Evolutionary conservation across 371 early-diverging fungal genomes (phyloP).

Genomic region (Rhizopus microsporus): DNA sequence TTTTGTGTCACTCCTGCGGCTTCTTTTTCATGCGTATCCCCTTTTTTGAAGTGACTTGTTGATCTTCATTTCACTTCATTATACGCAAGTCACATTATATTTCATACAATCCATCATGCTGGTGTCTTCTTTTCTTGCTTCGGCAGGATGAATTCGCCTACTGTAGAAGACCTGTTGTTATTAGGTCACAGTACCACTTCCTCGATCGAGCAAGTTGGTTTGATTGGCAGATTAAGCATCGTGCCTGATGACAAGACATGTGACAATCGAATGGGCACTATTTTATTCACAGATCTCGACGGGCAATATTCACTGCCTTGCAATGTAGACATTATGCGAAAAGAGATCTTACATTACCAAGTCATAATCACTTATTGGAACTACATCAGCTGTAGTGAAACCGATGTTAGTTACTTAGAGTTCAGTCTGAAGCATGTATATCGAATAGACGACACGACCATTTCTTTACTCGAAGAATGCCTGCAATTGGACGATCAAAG

Average conservation of each 20-base stretch:
- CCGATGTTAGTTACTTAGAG: constrained; percentile 11
- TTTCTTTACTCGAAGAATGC: constrained; percentile 2
- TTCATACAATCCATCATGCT: too few relatives aligned
- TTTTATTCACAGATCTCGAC: constrained; percentile 8
- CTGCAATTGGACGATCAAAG: not conserved
- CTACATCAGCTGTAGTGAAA: constrained; percentile 2
- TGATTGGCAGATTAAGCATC: not conserved
- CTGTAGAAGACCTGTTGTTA: not conserved
- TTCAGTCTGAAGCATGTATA: constrained; percentile 11
- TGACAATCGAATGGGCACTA: constrained; percentile 2
- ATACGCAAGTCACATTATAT: too few relatives aligned
- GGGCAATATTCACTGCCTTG: constrained; percentile 9
- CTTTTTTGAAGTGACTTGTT: too few relatives aligned
- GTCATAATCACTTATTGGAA: constrained; percentile 21
- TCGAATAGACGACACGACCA: not conserved
- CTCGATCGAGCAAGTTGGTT: not conserved
- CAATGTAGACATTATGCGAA: constrained; percentile 12
- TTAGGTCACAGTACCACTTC: not conserved
- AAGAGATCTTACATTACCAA: not conserved
- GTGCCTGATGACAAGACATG: not conserved
- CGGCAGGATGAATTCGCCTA: not conserved
- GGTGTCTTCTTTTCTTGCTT: too few relatives aligned
- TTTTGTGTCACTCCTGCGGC: too few relatives aligned
- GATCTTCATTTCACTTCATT: too few relatives aligned
- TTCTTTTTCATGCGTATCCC: too few relatives aligned